Evolutionary conservation across 495 filamentous ascomycete genomes (phyloP).

Genomic region (Xylaria sp.): DNA sequence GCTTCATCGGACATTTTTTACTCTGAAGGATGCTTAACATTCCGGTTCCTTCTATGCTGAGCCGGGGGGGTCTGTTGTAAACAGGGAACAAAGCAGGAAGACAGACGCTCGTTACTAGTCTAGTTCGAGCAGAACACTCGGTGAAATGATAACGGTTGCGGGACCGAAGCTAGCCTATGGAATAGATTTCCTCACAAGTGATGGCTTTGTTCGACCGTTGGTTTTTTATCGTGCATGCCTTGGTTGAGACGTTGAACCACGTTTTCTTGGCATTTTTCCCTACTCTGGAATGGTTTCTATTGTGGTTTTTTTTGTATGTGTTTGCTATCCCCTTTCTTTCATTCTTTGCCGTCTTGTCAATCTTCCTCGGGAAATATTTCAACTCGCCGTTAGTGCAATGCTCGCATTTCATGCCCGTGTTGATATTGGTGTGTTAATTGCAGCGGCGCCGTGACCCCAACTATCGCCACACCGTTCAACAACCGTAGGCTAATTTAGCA

Average conservation of each 20-base stretch:
- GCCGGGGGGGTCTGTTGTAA: background rate
- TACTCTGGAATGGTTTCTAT: background rate
- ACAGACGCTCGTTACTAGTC: too few species aligned
- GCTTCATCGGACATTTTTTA: slow-evolving; percentile 21
- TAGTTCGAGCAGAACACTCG: background rate
- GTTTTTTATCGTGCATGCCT: background rate
- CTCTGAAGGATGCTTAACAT: background rate
- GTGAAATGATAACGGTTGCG: slow-evolving; percentile 1
- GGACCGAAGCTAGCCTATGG: background rate
- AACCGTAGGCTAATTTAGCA: background rate
- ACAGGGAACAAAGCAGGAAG: background rate
- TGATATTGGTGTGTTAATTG: background rate
- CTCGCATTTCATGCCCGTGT: background rate
- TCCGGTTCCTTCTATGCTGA: slow-evolving; percentile 1
- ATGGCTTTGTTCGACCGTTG: background rate
- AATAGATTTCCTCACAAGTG: background rate
- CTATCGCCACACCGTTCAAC: background rate
- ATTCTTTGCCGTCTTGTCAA: background rate
- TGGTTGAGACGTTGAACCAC: slow-evolving; percentile 7
- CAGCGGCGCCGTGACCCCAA: background rate
- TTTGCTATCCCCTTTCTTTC: too few species aligned
- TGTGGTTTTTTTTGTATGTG: too few species aligned
- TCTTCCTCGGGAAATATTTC: slow-evolving; percentile 9
- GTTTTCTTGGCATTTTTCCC: slow-evolving; percentile 11
- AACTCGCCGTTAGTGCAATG: background rate